Conservation (phyloP, 2,329 filamentous ascomycete genomes). For the Hymenoscyphus occultus region DNA sequence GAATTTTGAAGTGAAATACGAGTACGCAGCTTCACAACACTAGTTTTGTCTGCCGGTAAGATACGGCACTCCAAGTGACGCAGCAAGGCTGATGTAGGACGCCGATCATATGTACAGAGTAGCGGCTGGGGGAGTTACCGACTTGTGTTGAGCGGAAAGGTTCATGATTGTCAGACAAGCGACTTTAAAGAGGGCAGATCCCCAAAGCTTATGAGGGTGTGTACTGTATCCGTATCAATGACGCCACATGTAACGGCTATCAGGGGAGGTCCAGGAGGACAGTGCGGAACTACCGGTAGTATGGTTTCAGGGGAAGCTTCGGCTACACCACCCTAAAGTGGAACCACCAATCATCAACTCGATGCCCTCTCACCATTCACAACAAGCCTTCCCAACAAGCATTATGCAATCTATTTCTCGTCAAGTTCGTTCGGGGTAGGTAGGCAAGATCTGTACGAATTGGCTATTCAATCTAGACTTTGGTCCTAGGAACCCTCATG, state of each 20-base stretch:
- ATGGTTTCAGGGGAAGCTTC: not conserved
- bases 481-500: not conserved
- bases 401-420: not conserved
- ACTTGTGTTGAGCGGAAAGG: not conserved
- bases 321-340: not conserved
- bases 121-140: not conserved
- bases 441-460: not conserved
- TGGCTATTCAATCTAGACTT: not conserved
- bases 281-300: not conserved
- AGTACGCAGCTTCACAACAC: too few species aligned
- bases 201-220: constrained; percentile 1
- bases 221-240: not conserved
- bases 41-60: not conserved
- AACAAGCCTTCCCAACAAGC: not conserved
- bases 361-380: not conserved
- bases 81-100: not conserved
- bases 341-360: not conserved
- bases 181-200: not conserved
- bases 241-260: not conserved
- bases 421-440: not conserved
- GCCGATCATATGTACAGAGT: not conserved
- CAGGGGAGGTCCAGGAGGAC: not conserved
- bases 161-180: not conserved
- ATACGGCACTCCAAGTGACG: not conserved
- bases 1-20: too few species aligned